These are phyloP conservation scores for Colletotrichum sidae DNA, from an alignment of 2,329 filamentous ascomycete genomes.

Conservation along the genomic window DNA sequence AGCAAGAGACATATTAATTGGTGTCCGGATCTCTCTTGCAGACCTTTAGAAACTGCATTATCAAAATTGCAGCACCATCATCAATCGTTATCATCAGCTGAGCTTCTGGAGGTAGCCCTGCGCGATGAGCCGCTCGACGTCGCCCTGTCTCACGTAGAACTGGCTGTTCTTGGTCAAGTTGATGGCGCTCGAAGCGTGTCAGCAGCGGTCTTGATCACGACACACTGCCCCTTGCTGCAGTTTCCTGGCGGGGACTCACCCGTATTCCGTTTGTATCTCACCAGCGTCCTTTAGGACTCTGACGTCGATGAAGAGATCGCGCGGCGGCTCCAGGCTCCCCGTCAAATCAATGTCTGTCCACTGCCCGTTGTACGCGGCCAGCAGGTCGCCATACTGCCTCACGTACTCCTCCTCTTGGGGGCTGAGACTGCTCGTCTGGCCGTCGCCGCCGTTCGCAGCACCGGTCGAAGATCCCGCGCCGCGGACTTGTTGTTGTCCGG, in stretches of 20 bases:
- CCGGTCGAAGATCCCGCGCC: slow-evolving; percentile 49
- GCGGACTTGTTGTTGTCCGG: slow-evolving; percentile 67
- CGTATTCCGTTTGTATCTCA: slow-evolving; percentile 99
- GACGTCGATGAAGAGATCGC: slow-evolving; percentile 96
- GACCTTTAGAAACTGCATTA: neutral
- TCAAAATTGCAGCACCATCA: neutral
- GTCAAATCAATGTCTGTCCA: slow-evolving; percentile 99
- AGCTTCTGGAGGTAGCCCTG: slow-evolving; percentile 96
- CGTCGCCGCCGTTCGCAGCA: slow-evolving; percentile 51
- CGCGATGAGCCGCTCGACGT: slow-evolving; percentile 93
- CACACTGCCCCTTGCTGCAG: too few relatives aligned
- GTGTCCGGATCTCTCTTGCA: neutral
- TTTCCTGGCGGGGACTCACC: slow-evolving; percentile 66
- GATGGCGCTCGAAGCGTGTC: slow-evolving; percentile 74
- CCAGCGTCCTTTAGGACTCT: slow-evolving; percentile 95
- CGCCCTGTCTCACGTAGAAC: slow-evolving; percentile 94
- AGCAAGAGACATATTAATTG: slow-evolving; percentile 17
- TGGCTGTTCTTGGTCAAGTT: slow-evolving; percentile 98
- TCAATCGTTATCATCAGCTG: slow-evolving; percentile 63
- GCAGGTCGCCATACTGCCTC: slow-evolving; percentile 87
- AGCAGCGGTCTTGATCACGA: slow-evolving; percentile 15
- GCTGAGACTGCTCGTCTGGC: slow-evolving; percentile 80
- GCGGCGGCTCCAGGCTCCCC: slow-evolving; percentile 92
- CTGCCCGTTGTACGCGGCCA: slow-evolving; percentile 97
- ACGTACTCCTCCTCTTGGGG: slow-evolving; percentile 98